Percentiles rank a stretch among this genome's conserved stretches.
Conservation (phyloP, 2,329 filamentous ascomycete genomes). For the Stenocarpella maydis region DNA sequence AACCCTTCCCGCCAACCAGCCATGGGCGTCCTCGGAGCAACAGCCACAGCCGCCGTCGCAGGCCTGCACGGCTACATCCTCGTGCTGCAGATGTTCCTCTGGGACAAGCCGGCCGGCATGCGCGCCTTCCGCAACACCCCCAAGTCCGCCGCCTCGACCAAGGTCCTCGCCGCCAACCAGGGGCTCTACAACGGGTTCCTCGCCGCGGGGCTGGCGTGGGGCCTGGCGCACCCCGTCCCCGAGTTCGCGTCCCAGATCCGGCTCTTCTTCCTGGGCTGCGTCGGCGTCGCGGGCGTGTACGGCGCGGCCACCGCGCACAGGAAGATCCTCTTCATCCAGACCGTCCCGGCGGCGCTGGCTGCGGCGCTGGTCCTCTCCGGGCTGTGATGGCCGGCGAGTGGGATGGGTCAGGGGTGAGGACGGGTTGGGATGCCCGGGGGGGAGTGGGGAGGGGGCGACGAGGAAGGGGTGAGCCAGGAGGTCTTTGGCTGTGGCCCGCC, state of each 20-base stretch:
- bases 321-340: constrained; percentile 55
- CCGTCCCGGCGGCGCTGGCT: constrained; percentile 44
- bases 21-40: constrained; percentile 26
- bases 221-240: constrained; percentile 53
- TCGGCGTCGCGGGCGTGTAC: constrained; percentile 54
- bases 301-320: constrained; percentile 52
- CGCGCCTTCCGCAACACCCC: constrained; percentile 53
- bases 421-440: neutral
- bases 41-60: constrained; percentile 49
- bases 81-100: constrained; percentile 59
- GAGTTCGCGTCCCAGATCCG: constrained; percentile 53
- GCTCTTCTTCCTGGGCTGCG: constrained; percentile 57
- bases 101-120: constrained; percentile 55
- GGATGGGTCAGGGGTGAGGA: neutral
- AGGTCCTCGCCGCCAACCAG: constrained; percentile 57
- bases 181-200: constrained; percentile 63
- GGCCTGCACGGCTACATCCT: constrained; percentile 58
- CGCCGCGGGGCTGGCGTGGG: constrained; percentile 58
- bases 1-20: neutral
- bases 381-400: neutral
- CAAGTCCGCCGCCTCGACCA: constrained; percentile 56
- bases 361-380: constrained; percentile 5
- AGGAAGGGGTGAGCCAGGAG: neutral
- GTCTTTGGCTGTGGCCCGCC: neutral
- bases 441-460: neutral